A percentile compares a stretch with the other conserved stretches of the same genome.
These are phyloP conservation scores for Primulina eburnea DNA, from an alignment of 257 asterid genomes.

Conservation along the genomic window DNA sequence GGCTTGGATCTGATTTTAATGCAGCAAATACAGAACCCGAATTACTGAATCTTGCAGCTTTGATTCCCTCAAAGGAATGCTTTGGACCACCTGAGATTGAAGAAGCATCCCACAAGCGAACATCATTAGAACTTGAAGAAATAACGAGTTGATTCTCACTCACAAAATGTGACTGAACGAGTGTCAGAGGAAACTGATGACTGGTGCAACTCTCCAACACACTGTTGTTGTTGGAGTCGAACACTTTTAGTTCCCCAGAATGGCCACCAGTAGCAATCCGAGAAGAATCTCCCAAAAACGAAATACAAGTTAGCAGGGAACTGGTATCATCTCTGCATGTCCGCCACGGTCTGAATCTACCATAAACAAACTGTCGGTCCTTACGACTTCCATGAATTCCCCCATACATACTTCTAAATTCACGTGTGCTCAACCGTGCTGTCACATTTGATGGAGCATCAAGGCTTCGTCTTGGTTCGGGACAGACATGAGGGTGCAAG, in stretches of 20 bases:
- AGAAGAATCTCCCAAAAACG: constrained; percentile 85
- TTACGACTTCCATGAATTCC: constrained; percentile 83
- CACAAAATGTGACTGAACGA: constrained; percentile 58
- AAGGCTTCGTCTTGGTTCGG: constrained; percentile 85
- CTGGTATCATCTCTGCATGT: constrained; percentile 79
- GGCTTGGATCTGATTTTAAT: constrained; percentile 58
- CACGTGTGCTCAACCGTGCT: constrained; percentile 83
- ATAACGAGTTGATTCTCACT: constrained; percentile 68
- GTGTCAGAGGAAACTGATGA: constrained; percentile 82
- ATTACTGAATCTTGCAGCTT: constrained; percentile 82
- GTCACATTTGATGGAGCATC: constrained; percentile 96
- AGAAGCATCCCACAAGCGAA: constrained; percentile 83
- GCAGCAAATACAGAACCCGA: constrained; percentile 76
- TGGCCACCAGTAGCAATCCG: constrained; percentile 82
- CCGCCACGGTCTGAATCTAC: constrained; percentile 98
- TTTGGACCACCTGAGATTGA: constrained; percentile 77
- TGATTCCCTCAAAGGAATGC: constrained; percentile 83
- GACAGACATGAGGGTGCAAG: constrained; percentile 93
- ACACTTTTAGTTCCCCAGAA: constrained; percentile 84
- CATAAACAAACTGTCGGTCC: constrained; percentile 89
- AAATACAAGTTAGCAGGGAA: constrained; percentile 67
- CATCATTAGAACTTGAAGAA: constrained; percentile 83
- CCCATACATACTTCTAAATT: constrained; percentile 70
- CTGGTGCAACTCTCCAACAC: constrained; percentile 73
- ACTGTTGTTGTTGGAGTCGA: constrained; percentile 71